phyloP scores from a whole-genome alignment of 306 rosid species.

The Canavalia gladiata region DNA sequence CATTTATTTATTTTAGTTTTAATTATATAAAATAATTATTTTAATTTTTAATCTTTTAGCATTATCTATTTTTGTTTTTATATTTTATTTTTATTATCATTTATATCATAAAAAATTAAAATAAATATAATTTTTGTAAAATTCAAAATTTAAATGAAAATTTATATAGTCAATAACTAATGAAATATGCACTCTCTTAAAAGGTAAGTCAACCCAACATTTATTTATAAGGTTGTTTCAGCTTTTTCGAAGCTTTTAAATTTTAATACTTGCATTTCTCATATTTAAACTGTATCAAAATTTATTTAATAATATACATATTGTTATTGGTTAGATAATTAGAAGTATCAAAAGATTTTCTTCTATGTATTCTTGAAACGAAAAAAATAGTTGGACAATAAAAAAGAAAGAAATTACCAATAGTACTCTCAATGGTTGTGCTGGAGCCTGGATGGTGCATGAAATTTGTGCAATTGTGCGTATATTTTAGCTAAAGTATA shows the following conservation, averaged over 20 bases:
- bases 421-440: background rate
- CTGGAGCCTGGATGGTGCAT: slow-evolving; percentile 17
- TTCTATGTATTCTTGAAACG: background rate
- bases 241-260: background rate
- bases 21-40: too few species aligned
- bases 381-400: background rate
- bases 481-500: background rate
- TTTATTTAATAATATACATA: background rate
- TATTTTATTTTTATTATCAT: background rate
- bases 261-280: background rate
- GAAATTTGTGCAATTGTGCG: slow-evolving; percentile 22
- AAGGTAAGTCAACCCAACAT: background rate
- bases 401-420: background rate
- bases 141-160: background rate
- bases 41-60: too few species aligned
- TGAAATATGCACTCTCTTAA: background rate
- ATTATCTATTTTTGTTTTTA: background rate
- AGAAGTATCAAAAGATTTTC: background rate
- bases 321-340: background rate
- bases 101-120: too few species aligned
- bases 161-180: background rate
- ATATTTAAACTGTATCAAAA: background rate
- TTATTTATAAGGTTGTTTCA: background rate
- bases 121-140: background rate
- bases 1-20: too few species aligned